Conservation (phyloP, 768 basidiomycete species). For the Boletus tylopilopsis region DNA sequence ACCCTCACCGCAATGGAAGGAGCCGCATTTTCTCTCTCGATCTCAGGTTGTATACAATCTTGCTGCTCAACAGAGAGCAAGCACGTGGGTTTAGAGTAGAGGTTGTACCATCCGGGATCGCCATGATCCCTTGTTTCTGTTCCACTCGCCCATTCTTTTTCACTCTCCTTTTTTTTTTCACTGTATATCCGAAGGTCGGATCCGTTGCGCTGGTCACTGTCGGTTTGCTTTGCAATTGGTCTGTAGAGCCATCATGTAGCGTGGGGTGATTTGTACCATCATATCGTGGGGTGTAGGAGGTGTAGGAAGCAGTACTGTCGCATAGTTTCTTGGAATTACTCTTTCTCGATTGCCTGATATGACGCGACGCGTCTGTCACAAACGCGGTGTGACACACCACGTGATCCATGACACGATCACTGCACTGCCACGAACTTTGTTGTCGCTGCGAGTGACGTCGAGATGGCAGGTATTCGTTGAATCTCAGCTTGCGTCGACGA, state of each 20-base stretch:
- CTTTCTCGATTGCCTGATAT: slow-evolving; percentile 1
- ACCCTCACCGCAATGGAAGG: slow-evolving; percentile 20
- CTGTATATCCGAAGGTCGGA: slow-evolving; percentile 20
- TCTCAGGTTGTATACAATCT: slow-evolving; percentile 23
- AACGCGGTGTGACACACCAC: slow-evolving; percentile 31
- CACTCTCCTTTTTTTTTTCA: neutral
- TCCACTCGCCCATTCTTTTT: slow-evolving; percentile 3
- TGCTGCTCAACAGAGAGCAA: slow-evolving; percentile 1
- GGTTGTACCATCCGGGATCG: slow-evolving; percentile 17
- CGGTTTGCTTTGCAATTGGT: slow-evolving; percentile 19
- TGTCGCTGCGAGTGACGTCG: neutral
- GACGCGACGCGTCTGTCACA: slow-evolving; percentile 24
- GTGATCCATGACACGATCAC: slow-evolving; percentile 17
- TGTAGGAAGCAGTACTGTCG: slow-evolving; percentile 1
- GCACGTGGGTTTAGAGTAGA: slow-evolving; percentile 12
- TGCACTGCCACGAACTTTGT: slow-evolving; percentile 16
- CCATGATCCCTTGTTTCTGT: slow-evolving; percentile 6
- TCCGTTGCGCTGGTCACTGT: slow-evolving; percentile 6
- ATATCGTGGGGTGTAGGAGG: slow-evolving; percentile 10
- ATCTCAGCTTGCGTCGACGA: neutral
- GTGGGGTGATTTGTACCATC: slow-evolving; percentile 23
- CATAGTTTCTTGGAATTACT: slow-evolving; percentile 22
- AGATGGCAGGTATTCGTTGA: slow-evolving; percentile 21
- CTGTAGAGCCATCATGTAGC: slow-evolving; percentile 18
- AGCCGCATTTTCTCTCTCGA: slow-evolving; percentile 17